These are phyloP conservation scores for Glomus cerebriforme DNA, from an alignment of 192 early-diverging fungal genomes.

Conservation along the genomic window DNA sequence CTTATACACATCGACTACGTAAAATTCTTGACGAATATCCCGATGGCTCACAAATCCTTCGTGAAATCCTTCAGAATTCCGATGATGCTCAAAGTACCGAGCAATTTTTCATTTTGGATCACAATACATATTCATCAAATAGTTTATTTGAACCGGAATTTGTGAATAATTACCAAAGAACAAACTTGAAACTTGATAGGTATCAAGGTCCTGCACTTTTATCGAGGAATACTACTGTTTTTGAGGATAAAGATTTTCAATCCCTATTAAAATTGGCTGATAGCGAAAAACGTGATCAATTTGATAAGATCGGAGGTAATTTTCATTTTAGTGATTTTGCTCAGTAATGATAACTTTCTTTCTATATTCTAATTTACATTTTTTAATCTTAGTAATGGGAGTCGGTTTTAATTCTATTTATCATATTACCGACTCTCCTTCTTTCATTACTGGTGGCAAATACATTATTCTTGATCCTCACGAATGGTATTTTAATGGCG, in stretches of 20 bases:
- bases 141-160: neutral
- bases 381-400: neutral
- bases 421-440: constrained; percentile 42
- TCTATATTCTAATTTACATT: too few species aligned
- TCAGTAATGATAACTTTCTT: too few species aligned
- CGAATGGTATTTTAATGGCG: constrained; percentile 30
- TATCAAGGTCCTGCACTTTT: constrained; percentile 36
- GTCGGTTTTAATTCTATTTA: constrained; percentile 34
- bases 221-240: constrained; percentile 25
- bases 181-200: neutral
- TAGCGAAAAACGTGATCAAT: constrained; percentile 30
- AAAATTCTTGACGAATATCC: constrained; percentile 47
- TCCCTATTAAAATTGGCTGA: constrained; percentile 29
- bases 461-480: constrained; percentile 43
- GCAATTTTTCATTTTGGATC: neutral
- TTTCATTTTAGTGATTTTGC: too few species aligned
- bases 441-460: constrained; percentile 38
- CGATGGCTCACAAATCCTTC: constrained; percentile 44
- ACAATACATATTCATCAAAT: neutral
- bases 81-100: constrained; percentile 19
- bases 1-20: constrained; percentile 35
- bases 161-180: too few species aligned
- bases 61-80: constrained; percentile 48
- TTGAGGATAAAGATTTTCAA: constrained; percentile 28
- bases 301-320: constrained; percentile 2